Percentiles rank a stretch among this genome's conserved stretches.
Conservation (phyloP, 2,329 filamentous ascomycete genomes). For the Coniella lustricola region DNA sequence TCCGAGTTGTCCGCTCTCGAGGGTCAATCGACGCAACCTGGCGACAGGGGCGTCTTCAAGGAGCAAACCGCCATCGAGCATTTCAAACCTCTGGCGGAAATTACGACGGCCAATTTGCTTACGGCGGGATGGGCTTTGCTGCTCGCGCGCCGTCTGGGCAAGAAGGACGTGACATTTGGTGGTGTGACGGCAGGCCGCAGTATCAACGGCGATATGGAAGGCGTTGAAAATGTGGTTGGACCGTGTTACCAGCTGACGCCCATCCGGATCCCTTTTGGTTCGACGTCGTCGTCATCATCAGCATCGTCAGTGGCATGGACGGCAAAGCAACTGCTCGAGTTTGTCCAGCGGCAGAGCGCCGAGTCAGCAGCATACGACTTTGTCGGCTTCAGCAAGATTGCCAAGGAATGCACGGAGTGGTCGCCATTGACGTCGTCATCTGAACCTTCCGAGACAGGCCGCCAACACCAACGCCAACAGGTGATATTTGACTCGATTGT, state of each 20-base stretch:
- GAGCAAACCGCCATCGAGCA: conserved; percentile 16
- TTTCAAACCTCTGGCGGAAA: conserved; percentile 25
- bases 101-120: conserved; percentile 35
- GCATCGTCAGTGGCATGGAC: no score
- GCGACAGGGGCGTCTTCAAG: conserved; percentile 17
- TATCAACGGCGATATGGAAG: conserved; percentile 24
- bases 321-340: conserved; percentile 24
- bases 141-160: conserved; percentile 28
- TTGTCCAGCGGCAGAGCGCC: conserved; percentile 27
- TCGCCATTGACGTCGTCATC: conserved; percentile 21
- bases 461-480: no score
- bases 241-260: conserved; percentile 40
- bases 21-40: neutral
- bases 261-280: conserved; percentile 31
- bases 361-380: conserved; percentile 26
- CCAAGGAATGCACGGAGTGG: conserved; percentile 29
- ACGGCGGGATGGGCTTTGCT: conserved; percentile 37
- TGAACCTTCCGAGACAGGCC: conserved; percentile 3
- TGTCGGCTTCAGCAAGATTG: conserved; percentile 28
- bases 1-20: conserved; percentile 28
- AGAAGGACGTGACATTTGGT: conserved; percentile 33
- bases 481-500: conserved; percentile 27
- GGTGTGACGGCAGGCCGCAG: conserved; percentile 36
- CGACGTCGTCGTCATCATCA: no score
- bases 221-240: conserved; percentile 33